A percentile compares a stretch with the other conserved stretches of the same genome.
phyloP scores from a whole-genome alignment of 208 protist species.

The Tritrichomonas musculus region DNA sequence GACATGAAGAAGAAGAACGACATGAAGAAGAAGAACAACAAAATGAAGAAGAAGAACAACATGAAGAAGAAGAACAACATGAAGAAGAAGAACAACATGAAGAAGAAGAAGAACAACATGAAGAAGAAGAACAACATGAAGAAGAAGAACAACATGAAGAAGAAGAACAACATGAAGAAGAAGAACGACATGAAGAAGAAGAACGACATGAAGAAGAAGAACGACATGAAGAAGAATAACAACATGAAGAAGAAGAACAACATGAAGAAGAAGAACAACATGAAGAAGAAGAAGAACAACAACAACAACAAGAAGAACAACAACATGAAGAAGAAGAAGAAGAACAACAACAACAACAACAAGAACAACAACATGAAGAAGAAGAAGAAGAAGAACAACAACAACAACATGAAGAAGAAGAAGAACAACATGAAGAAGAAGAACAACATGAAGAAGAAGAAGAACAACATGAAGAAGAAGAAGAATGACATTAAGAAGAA shows the following conservation, averaged over 20 bases:
- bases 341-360: too few species aligned
- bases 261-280: too few species aligned
- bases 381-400: too few species aligned
- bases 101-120: background rate
- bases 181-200: background rate
- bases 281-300: too few species aligned
- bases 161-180: too few species aligned
- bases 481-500: background rate
- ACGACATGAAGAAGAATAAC: too few species aligned
- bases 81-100: background rate
- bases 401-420: background rate
- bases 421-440: background rate
- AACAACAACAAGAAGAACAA: background rate
- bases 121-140: background rate
- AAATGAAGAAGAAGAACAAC: too few species aligned
- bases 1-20: background rate
- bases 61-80: background rate
- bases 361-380: too few species aligned
- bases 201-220: background rate
- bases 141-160: conserved; percentile 13
- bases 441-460: too few species aligned
- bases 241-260: too few species aligned
- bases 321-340: background rate
- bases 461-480: background rate
- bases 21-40: background rate